Conservation (phyloP, 75 land plant genomes). For the Cryptomeria japonica region DNA sequence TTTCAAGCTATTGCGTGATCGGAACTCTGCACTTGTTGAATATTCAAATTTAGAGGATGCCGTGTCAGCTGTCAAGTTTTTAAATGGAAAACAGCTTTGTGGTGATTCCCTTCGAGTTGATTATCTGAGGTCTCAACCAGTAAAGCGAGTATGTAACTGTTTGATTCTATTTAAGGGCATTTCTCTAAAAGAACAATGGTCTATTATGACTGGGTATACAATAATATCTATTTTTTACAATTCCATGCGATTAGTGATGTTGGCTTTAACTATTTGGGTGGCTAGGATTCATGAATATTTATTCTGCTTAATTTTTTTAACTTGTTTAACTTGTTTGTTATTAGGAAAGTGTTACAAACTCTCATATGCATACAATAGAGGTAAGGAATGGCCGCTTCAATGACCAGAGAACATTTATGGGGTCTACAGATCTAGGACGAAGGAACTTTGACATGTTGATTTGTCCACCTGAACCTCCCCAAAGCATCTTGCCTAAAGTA, state of each 20-base stretch:
- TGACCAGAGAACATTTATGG: constrained; percentile 17
- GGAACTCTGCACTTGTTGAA: constrained; percentile 73
- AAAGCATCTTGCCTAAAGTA: neutral
- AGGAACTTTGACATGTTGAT: constrained; percentile 14
- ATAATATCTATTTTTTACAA: neutral
- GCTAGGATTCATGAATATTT: neutral
- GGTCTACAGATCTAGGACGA: constrained; percentile 15
- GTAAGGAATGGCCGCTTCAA: constrained; percentile 24
- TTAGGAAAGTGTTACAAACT: neutral
- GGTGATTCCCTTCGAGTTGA: constrained; percentile 82
- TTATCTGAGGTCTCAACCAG: constrained; percentile 64
- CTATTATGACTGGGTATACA: neutral
- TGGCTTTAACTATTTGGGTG: neutral
- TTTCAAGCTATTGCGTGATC: constrained; percentile 67
- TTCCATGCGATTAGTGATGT: neutral
- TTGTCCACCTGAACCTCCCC: constrained; percentile 5
- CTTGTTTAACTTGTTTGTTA: neutral
- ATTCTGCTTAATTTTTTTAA: neutral
- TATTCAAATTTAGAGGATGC: constrained; percentile 80
- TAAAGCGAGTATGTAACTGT: constrained; percentile 60
- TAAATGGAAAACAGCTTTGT: constrained; percentile 73
- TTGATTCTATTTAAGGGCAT: neutral
- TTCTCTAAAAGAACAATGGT: neutral
- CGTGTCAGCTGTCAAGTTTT: constrained; percentile 62
- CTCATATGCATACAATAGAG: constrained; percentile 14